Conservation (phyloP, 192 early-diverging fungal species). For the Coemansia sp. region DNA sequence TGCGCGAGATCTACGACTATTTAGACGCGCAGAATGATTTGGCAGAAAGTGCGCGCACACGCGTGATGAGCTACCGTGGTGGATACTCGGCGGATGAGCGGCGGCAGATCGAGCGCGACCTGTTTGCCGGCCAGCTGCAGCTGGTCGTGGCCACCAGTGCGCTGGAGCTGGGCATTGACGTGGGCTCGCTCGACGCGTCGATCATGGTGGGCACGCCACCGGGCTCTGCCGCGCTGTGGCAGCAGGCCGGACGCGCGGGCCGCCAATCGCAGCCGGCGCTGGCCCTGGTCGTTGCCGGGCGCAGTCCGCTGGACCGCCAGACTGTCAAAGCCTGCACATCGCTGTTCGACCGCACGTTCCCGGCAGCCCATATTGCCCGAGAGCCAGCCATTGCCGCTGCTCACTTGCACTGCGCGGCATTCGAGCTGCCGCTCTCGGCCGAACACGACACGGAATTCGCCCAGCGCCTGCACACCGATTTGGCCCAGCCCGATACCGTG, state of each 20-base stretch:
- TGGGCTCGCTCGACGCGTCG: conserved; percentile 67
- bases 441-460: background rate
- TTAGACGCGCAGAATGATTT: background rate
- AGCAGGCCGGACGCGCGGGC: conserved; percentile 77
- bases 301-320: conserved; percentile 58
- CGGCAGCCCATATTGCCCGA: conserved; percentile 35
- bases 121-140: conserved; percentile 64
- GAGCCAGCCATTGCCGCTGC: conserved; percentile 38
- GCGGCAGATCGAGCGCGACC: conserved; percentile 60
- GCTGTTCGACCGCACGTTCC: conserved; percentile 52
- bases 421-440: conserved; percentile 44
- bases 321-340: conserved; percentile 19
- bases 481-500: background rate
- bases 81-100: conserved; percentile 65
- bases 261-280: conserved; percentile 54
- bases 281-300: conserved; percentile 58
- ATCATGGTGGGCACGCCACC: conserved; percentile 69
- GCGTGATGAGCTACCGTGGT: conserved; percentile 68
- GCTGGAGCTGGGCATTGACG: conserved; percentile 79
- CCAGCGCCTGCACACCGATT: background rate
- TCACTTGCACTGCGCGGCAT: conserved; percentile 73
- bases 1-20: conserved; percentile 16
- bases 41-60: background rate
- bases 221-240: conserved; percentile 44
- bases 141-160: conserved; percentile 73